Evolutionary conservation across 495 filamentous ascomycete genomes (phyloP).

Genomic region (Neurospora sp.): DNA sequence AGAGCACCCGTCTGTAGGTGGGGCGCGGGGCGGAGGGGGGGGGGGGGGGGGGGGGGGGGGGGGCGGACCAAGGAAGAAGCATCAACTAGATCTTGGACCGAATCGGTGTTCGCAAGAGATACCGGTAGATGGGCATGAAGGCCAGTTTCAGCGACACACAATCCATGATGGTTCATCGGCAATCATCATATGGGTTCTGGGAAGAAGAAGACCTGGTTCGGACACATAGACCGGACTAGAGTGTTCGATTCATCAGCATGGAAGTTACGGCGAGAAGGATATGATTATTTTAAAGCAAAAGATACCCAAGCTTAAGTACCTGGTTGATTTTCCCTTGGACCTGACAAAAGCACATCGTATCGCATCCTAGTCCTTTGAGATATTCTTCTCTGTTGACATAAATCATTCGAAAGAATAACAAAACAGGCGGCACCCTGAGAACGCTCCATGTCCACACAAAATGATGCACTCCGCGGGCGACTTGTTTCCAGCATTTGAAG

Average conservation of each 20-base stretch:
- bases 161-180: neutral
- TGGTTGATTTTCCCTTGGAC: neutral
- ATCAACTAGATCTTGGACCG: neutral
- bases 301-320: neutral
- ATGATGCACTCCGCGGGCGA: neutral
- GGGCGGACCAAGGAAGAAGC: neutral
- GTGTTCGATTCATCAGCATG: neutral
- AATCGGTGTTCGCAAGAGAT: neutral
- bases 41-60: too few species aligned
- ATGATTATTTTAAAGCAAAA: neutral
- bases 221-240: neutral
- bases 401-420: neutral
- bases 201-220: neutral
- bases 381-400: neutral
- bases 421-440: neutral
- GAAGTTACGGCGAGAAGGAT: neutral
- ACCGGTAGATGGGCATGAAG: neutral
- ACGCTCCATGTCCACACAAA: neutral
- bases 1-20: too few species aligned
- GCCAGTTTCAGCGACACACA: neutral
- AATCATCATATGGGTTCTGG: neutral
- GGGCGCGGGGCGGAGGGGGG: too few species aligned
- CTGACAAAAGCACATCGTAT: neutral
- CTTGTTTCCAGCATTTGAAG: neutral
- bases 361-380: neutral